Conservation (phyloP, 345 rosid species). For the Stellera chamaejasme region DNA sequence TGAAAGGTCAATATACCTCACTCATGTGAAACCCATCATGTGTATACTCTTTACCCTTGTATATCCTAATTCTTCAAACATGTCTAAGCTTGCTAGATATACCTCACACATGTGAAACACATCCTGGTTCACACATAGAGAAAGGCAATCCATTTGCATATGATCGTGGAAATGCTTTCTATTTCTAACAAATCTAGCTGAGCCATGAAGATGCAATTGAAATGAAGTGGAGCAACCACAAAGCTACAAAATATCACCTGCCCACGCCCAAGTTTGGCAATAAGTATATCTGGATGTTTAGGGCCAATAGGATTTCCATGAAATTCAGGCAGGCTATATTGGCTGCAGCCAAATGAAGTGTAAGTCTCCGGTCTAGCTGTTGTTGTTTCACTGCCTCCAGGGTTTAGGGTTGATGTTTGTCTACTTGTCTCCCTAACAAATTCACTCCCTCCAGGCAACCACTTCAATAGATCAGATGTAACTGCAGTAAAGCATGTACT, state of each 20-base stretch:
- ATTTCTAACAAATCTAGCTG: too few species aligned
- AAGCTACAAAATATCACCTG: conserved; percentile 37
- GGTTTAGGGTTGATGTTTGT: conserved; percentile 24
- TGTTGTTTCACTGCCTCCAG: conserved; percentile 62
- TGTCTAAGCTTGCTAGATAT: too few species aligned
- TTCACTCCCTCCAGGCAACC: conserved; percentile 90
- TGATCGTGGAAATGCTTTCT: too few species aligned
- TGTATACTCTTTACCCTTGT: too few species aligned
- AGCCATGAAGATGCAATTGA: too few species aligned
- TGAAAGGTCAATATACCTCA: too few species aligned
- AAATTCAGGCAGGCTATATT: conserved; percentile 53
- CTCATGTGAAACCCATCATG: too few species aligned
- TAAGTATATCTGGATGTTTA: conserved; percentile 41
- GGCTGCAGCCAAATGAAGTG: conserved; percentile 62
- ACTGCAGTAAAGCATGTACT: conserved; percentile 36
- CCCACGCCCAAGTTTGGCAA: conserved; percentile 80
- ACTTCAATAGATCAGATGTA: conserved; percentile 54
- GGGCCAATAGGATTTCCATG: conserved; percentile 42
- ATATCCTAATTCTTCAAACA: too few species aligned
- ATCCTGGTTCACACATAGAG: too few species aligned
- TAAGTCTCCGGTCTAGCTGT: conserved; percentile 55
- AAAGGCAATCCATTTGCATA: too few species aligned
- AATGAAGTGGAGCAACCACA: neutral
- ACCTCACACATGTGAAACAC: too few species aligned
- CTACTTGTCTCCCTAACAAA: conserved; percentile 45